These are phyloP conservation scores for Tulasnella sp. DNA, from an alignment of 768 basidiomycete genomes.

Conservation along the genomic window DNA sequence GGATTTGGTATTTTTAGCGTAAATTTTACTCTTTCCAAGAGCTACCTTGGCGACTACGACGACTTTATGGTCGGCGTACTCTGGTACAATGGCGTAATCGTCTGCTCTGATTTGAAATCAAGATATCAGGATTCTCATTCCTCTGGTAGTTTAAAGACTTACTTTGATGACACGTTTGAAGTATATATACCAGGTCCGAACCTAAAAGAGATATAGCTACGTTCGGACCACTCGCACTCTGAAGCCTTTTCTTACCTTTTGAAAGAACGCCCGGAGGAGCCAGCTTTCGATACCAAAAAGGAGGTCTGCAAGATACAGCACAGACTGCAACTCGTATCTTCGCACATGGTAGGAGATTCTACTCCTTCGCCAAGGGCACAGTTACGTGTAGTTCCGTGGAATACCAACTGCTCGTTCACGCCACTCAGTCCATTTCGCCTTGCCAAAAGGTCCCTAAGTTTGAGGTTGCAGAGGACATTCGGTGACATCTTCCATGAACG, in stretches of 20 bases:
- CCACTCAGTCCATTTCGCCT: neutral
- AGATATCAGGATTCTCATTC: no score
- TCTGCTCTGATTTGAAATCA: conserved; percentile 3
- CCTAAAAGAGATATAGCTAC: no score
- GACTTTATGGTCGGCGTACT: neutral
- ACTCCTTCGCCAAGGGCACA: neutral
- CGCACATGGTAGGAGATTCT: neutral
- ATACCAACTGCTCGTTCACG: neutral
- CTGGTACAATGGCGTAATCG: neutral
- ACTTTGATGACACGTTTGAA: conserved; percentile 12
- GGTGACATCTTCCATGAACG: no score
- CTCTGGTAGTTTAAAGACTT: neutral
- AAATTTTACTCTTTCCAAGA: neutral
- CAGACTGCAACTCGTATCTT: neutral
- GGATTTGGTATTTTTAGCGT: neutral
- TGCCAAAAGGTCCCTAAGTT: neutral
- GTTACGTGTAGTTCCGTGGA: neutral
- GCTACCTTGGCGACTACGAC: neutral
- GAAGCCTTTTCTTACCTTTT: neutral
- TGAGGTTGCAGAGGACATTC: no score
- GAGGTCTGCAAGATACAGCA: conserved; percentile 10
- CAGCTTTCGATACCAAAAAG: neutral
- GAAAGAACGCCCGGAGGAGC: neutral
- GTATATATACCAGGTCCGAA: conserved; percentile 21
- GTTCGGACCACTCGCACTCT: no score